phyloP scores from a whole-genome alignment of 176 grass and related monocot genomes.

The Panicum miliaceum region DNA sequence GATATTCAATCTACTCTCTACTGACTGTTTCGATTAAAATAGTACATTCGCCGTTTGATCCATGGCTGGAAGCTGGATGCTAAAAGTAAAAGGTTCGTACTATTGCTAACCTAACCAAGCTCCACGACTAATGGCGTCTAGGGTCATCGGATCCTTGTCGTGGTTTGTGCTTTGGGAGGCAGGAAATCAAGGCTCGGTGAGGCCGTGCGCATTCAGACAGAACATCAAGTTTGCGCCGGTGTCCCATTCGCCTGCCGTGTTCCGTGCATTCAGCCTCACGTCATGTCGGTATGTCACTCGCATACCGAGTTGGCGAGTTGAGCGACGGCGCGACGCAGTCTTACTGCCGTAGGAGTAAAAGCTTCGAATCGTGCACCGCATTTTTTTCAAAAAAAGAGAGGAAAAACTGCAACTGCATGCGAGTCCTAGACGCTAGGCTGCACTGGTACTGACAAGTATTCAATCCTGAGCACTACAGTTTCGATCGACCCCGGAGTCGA shows the following conservation, averaged over 20 bases:
- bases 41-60: background rate
- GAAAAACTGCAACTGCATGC: background rate
- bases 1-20: background rate
- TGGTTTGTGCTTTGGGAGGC: constrained; percentile 22
- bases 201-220: constrained; percentile 38
- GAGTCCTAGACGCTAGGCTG: background rate
- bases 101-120: constrained; percentile 33
- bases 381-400: background rate
- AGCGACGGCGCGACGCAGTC: background rate
- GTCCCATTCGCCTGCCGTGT: constrained; percentile 17
- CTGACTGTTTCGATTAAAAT: constrained; percentile 8
- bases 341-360: constrained; percentile 6
- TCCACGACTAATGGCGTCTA: background rate
- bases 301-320: background rate
- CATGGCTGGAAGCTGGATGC: constrained; percentile 10
- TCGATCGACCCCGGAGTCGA: background rate
- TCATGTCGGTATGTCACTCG: constrained; percentile 1
- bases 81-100: background rate
- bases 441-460: background rate
- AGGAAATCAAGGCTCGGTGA: constrained; percentile 28
- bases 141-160: constrained; percentile 31
- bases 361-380: background rate
- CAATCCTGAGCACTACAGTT: constrained; percentile 17
- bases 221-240: constrained; percentile 34
- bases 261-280: constrained; percentile 27